These are phyloP conservation scores for Juncus inflexus DNA, from an alignment of 176 grass and related monocot genomes.

Conservation along the genomic window DNA sequence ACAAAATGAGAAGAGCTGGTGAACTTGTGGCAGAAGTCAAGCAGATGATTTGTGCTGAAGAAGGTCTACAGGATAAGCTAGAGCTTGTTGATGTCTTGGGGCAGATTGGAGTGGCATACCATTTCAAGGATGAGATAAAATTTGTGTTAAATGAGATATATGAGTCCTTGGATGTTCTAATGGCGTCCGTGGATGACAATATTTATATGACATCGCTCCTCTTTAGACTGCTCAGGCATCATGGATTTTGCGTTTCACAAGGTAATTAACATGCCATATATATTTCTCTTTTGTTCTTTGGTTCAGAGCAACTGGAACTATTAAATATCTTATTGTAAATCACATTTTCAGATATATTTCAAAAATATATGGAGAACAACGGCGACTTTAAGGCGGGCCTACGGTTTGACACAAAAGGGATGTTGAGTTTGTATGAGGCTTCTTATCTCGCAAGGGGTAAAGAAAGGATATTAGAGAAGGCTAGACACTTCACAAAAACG, in stretches of 20 bases:
- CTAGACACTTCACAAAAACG: conserved; percentile 22
- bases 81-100: conserved; percentile 7
- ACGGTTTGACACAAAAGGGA: neutral
- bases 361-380: neutral
- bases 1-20: neutral
- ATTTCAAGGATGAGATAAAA: conserved; percentile 30
- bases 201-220: conserved; percentile 14
- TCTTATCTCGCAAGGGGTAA: conserved; percentile 26
- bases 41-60: conserved; percentile 19
- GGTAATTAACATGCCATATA: conserved; percentile 9
- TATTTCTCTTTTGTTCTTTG: neutral
- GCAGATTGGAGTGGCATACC: conserved; percentile 32
- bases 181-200: neutral
- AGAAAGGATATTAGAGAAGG: conserved; percentile 22
- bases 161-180: neutral
- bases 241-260: conserved; percentile 24
- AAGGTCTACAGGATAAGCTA: conserved; percentile 6
- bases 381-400: neutral
- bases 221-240: conserved; percentile 25
- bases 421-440: conserved; percentile 28
- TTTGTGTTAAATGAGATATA: neutral
- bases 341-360: neutral
- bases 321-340: neutral
- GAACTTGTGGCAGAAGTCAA: conserved; percentile 9
- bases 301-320: too few relatives aligned